Conservation (phyloP, 2,329 filamentous ascomycete genomes). For the Ophiosphaerella herpotricha region DNA sequence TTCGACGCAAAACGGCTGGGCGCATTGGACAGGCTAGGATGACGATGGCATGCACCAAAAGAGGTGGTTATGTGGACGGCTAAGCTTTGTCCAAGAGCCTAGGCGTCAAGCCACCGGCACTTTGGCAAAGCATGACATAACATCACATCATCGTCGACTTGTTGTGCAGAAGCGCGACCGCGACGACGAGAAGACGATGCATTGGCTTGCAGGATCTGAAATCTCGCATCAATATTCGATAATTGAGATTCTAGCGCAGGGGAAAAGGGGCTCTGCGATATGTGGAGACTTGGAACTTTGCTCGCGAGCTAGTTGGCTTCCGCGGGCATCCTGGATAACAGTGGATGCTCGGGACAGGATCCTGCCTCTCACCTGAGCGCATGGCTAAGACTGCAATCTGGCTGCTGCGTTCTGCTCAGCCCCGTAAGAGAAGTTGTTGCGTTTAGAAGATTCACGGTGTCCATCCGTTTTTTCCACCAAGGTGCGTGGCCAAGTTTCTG, state of each 20-base stretch:
- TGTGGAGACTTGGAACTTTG: background rate
- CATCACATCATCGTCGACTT: constrained; percentile 7
- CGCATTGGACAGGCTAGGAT: constrained; percentile 8
- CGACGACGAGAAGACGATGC: background rate
- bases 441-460: background rate
- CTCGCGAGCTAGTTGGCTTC: constrained; percentile 5
- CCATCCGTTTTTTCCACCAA: constrained; percentile 13
- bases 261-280: background rate
- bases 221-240: background rate
- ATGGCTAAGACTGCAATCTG: constrained; percentile 18
- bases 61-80: constrained; percentile 12
- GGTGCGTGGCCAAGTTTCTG: constrained; percentile 1
- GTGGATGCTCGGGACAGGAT: constrained; percentile 12
- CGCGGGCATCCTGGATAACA: constrained; percentile 15
- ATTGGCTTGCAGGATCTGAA: background rate
- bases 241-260: background rate
- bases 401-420: constrained; percentile 23
- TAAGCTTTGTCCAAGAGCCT: constrained; percentile 39
- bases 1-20: constrained; percentile 13
- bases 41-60: constrained; percentile 27
- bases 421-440: constrained; percentile 23
- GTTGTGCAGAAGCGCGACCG: background rate
- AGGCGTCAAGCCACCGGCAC: constrained; percentile 27
- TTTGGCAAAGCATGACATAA: constrained; percentile 25
- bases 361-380: constrained; percentile 12